Evolutionary conservation across 192 early-diverging fungal genomes (phyloP).

Genomic region (Backusella tarrabulga): DNA sequence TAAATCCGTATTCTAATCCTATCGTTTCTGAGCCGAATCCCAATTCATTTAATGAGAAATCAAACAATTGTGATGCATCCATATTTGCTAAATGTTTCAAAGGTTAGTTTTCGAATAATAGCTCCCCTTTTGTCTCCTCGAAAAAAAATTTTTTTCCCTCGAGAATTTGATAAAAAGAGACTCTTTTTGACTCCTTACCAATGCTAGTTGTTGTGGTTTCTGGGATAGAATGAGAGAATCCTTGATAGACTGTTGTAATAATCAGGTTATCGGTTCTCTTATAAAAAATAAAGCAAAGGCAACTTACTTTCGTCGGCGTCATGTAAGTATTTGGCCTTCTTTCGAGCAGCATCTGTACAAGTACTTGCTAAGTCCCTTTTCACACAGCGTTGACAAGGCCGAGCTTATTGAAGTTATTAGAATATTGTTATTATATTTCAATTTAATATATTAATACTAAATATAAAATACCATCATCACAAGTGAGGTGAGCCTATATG

Average conservation of each 20-base stretch:
- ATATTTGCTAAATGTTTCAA: slow-evolving; percentile 7
- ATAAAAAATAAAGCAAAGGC: background rate
- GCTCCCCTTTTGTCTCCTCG: background rate
- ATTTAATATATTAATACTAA: background rate
- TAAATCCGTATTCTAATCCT: slow-evolving; percentile 85
- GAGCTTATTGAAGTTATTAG: slow-evolving; percentile 39
- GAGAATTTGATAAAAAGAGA: background rate
- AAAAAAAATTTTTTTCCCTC: background rate
- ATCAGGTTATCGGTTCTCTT: background rate
- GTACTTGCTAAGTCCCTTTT: slow-evolving; percentile 73
- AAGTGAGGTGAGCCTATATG: slow-evolving; percentile 9
- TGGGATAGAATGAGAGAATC: background rate
- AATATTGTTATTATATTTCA: background rate
- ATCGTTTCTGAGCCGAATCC: slow-evolving; percentile 87
- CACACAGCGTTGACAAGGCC: slow-evolving; percentile 87
- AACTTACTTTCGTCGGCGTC: slow-evolving; percentile 40
- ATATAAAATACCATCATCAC: slow-evolving; percentile 13
- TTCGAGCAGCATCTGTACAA: slow-evolving; percentile 82
- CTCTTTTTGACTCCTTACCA: slow-evolving; percentile 4
- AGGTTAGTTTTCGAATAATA: background rate
- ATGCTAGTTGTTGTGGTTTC: background rate
- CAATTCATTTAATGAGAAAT: slow-evolving; percentile 42
- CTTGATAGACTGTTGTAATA: background rate
- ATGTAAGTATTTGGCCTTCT: slow-evolving; percentile 89
- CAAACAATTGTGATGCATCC: slow-evolving; percentile 31